phyloP scores from a whole-genome alignment of 371 early-diverging fungal genomes.

The Mortierella sp. region DNA sequence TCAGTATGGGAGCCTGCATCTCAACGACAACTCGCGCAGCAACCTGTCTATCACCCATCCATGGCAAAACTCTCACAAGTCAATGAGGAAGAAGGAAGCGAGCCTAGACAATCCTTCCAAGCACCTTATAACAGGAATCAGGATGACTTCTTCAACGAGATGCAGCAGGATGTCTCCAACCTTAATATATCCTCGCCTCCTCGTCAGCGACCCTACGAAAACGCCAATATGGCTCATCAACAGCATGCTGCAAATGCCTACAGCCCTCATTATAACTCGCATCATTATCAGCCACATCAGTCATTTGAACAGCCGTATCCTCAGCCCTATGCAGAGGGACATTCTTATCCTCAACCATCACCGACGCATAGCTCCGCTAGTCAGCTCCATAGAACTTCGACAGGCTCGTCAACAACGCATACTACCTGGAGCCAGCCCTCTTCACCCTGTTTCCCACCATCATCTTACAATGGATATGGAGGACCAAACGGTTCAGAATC shows the following conservation, averaged over 20 bases:
- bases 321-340: constrained; percentile 31
- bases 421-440: constrained; percentile 52
- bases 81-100: constrained; percentile 25
- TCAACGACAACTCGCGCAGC: constrained; percentile 30
- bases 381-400: constrained; percentile 44
- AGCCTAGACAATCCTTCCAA: constrained; percentile 42
- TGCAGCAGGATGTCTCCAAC: constrained; percentile 41
- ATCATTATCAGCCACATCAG: constrained; percentile 31
- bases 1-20: constrained; percentile 34
- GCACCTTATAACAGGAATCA: constrained; percentile 20
- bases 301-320: constrained; percentile 27
- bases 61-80: constrained; percentile 37
- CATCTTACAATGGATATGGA: constrained; percentile 18
- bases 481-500: constrained; percentile 9
- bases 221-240: constrained; percentile 3
- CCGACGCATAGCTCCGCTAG: constrained; percentile 29
- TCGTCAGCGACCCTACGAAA: constrained; percentile 25
- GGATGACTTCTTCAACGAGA: constrained; percentile 20
- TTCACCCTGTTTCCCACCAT: constrained; percentile 45
- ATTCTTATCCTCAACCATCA: constrained; percentile 30
- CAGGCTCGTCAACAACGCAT: constrained; percentile 37
- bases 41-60: constrained; percentile 37
- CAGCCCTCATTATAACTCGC: constrained; percentile 4
- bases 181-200: constrained; percentile 47
- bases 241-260: constrained; percentile 4